Conservation (phyloP, 805 yeast species). For the Kodamaea kaohsiungensis region DNA sequence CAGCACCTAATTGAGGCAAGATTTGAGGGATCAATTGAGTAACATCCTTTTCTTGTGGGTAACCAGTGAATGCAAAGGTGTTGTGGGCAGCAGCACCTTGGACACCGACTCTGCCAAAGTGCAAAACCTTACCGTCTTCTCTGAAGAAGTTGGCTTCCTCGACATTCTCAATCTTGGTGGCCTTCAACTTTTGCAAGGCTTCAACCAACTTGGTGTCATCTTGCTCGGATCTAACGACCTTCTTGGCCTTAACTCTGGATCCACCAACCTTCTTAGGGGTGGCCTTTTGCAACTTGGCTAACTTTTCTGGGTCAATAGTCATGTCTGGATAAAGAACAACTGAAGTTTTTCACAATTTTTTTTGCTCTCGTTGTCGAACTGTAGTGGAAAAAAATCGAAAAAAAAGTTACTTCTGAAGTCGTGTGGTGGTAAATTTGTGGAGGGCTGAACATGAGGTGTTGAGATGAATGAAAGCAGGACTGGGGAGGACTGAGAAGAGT, state of each 20-base stretch:
- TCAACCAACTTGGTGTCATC: slow-evolving; percentile 91
- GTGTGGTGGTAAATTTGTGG: background rate
- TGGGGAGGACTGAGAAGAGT: too few relatives aligned
- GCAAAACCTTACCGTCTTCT: slow-evolving; percentile 94
- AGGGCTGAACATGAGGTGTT: too few relatives aligned
- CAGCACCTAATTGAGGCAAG: slow-evolving; percentile 95
- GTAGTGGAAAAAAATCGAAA: background rate
- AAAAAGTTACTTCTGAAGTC: background rate
- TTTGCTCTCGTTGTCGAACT: slow-evolving; percentile 16
- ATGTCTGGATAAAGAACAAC: slow-evolving; percentile 29
- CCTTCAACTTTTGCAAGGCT: slow-evolving; percentile 84
- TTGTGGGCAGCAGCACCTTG: slow-evolving; percentile 90
- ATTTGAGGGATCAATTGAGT: slow-evolving; percentile 92
- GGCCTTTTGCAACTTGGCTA: slow-evolving; percentile 87
- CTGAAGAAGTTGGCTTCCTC: slow-evolving; percentile 98
- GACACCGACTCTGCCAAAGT: slow-evolving; percentile 94
- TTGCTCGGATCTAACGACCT: slow-evolving; percentile 67
- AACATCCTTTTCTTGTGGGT: slow-evolving; percentile 88
- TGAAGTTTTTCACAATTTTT: slow-evolving; percentile 6
- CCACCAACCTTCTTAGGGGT: slow-evolving; percentile 77
- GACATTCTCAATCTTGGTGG: slow-evolving; percentile 82
- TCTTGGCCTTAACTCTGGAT: slow-evolving; percentile 91
- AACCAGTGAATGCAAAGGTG: slow-evolving; percentile 93
- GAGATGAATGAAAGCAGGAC: too few relatives aligned
- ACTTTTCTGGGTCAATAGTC: slow-evolving; percentile 93